These are phyloP conservation scores for Puccinia coronata DNA, from an alignment of 1,284 basidiomycete species.

Conservation along the genomic window DNA sequence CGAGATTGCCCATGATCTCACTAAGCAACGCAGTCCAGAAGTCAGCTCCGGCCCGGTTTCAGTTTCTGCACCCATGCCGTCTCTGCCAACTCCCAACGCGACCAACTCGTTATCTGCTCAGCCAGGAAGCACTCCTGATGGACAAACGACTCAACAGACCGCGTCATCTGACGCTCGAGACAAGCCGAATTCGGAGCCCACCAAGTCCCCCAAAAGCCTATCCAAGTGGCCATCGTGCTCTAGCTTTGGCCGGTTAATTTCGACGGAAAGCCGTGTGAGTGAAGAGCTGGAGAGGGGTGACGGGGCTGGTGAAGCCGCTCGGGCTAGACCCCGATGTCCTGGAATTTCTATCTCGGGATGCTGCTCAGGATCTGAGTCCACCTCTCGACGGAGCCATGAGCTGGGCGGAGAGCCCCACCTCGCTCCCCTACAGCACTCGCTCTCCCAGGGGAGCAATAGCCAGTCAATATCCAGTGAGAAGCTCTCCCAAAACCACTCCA, in stretches of 20 bases:
- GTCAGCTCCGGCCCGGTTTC: not conserved
- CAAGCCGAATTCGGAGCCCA: not conserved
- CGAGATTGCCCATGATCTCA: not conserved
- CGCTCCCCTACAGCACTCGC: not conserved
- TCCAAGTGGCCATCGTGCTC: conserved; percentile 10
- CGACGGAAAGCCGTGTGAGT: not conserved
- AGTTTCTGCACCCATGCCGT: not conserved
- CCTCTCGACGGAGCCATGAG: not conserved
- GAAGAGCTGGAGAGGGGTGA: not conserved
- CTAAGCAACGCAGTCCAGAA: not conserved
- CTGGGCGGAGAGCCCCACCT: too few species aligned
- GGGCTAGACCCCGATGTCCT: not conserved
- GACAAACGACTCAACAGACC: not conserved
- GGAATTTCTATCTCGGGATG: not conserved
- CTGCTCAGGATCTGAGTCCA: not conserved
- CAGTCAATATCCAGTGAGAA: not conserved
- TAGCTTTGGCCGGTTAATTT: not conserved
- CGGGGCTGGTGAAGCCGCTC: not conserved
- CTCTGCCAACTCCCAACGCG: not conserved
- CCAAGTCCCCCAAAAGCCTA: not conserved
- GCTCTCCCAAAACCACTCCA: not conserved
- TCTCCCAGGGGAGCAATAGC: not conserved
- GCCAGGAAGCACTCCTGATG: not conserved
- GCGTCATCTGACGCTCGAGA: not conserved
- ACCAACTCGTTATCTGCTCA: not conserved